Conservation (phyloP, 1,284 basidiomycete genomes). For the Ustilago curta region DNA sequence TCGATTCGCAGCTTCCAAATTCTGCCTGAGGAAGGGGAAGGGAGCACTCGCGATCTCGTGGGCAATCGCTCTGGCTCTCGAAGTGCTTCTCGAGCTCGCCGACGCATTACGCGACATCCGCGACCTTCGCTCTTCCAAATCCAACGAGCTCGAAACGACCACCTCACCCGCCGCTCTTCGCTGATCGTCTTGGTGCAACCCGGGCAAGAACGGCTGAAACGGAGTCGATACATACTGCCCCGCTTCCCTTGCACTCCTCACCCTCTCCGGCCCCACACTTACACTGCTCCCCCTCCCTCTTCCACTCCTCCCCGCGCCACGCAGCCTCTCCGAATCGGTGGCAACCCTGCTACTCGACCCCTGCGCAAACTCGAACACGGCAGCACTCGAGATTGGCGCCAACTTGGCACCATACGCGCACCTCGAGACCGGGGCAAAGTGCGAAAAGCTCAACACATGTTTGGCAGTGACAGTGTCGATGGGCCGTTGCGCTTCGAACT, state of each 20-base stretch:
- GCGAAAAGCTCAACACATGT: slow-evolving; percentile 52
- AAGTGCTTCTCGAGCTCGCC: slow-evolving; percentile 26
- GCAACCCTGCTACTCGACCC: slow-evolving; percentile 27
- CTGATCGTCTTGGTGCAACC: slow-evolving; percentile 28
- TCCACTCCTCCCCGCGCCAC: slow-evolving; percentile 9
- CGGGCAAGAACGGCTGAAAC: slow-evolving; percentile 37
- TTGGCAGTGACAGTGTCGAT: slow-evolving; percentile 62
- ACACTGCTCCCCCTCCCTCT: slow-evolving; percentile 30
- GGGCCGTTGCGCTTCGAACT: slow-evolving; percentile 59
- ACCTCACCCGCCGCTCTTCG: slow-evolving; percentile 14
- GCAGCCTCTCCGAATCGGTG: slow-evolving; percentile 22
- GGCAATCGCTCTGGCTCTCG: slow-evolving; percentile 41
- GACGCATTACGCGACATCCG: slow-evolving; percentile 26
- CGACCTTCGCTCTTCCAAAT: slow-evolving; percentile 32
- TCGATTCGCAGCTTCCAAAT: slow-evolving; percentile 31
- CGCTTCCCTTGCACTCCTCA: neutral
- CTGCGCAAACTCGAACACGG: slow-evolving; percentile 32
- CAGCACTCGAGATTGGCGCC: slow-evolving; percentile 16
- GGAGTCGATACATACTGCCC: slow-evolving; percentile 23
- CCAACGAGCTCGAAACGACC: slow-evolving; percentile 35
- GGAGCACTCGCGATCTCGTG: slow-evolving; percentile 40
- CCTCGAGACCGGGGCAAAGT: slow-evolving; percentile 36
- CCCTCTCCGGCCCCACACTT: slow-evolving; percentile 21
- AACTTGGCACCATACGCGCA: slow-evolving; percentile 9
- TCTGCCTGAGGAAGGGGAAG: slow-evolving; percentile 39